Evolutionary conservation across 805 yeast genomes (phyloP).

Genomic region (Metschnikowia cubensis): DNA sequence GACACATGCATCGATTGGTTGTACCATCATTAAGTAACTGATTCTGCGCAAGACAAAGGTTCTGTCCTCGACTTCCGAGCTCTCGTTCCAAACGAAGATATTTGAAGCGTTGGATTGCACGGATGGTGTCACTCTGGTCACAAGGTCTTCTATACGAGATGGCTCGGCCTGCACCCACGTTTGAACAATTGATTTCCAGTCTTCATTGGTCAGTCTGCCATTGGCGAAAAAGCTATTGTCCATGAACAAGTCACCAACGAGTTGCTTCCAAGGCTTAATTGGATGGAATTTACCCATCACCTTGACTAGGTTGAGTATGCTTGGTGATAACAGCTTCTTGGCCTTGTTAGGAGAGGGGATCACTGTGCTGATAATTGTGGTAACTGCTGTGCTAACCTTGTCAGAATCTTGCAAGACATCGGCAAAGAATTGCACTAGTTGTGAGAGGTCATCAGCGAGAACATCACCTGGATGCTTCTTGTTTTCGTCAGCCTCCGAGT

Average conservation of each 20-base stretch:
- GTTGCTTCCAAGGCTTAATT: slow-evolving; percentile 57
- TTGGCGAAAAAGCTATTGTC: slow-evolving; percentile 53
- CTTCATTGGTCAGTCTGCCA: slow-evolving; percentile 15
- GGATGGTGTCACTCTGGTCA: slow-evolving; percentile 31
- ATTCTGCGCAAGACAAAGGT: slow-evolving; percentile 56
- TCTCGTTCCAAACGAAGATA: slow-evolving; percentile 69
- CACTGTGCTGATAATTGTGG: slow-evolving; percentile 50
- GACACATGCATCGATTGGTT: slow-evolving; percentile 55
- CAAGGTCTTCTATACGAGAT: slow-evolving; percentile 53
- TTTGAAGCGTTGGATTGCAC: slow-evolving; percentile 50
- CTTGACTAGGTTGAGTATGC: slow-evolving; percentile 45
- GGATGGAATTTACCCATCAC: slow-evolving; percentile 31
- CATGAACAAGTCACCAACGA: slow-evolving; percentile 60
- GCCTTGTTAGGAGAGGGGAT: slow-evolving; percentile 51
- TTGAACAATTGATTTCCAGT: slow-evolving; percentile 55
- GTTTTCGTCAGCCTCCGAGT: background rate
- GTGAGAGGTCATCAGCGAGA: slow-evolving; percentile 16
- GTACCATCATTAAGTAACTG: slow-evolving; percentile 57
- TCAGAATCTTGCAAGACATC: slow-evolving; percentile 56
- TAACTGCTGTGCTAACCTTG: slow-evolving; percentile 46
- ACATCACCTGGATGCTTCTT: slow-evolving; percentile 29
- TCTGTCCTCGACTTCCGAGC: slow-evolving; percentile 53
- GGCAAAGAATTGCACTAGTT: slow-evolving; percentile 25
- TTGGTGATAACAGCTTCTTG: slow-evolving; percentile 37
- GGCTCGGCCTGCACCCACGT: slow-evolving; percentile 65